Base-by-base conservation (phyloP, 73 alveolate species). In the Stentor roeselii region DNA sequence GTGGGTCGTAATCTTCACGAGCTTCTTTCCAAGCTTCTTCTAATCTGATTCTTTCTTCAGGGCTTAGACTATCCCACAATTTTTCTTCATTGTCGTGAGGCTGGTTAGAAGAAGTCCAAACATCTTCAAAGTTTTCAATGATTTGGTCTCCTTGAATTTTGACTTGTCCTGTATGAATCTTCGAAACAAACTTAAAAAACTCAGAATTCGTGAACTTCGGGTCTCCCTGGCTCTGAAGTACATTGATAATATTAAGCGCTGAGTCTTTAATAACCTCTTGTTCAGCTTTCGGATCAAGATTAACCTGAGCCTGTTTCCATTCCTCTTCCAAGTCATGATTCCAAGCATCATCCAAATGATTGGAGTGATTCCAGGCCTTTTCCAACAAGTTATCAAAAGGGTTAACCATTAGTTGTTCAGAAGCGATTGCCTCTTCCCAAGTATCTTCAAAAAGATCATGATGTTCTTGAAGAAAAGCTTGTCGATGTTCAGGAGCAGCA, bases 171-270 rank as follows among this genome's bases (percentile, higher is more conserved):
- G 88, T 83, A 76, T 89, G 83, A 3, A 92, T 89, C 34, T 89
- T 86, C 78, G 77, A 76, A 80, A 92, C 75, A 77, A 92, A 92
- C 37, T 82, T 39, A 31, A 86, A 60, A 87, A 92, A 92, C 78
- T 92, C 78, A 42, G 90, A 61, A 82, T 92, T 92, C 40, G 86
- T 39, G 89, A 86, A 83, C 75, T 89, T 92, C 36, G 94, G 95
- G 82, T 82, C 83, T 39, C 78, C 86, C 27, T 84, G 82, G 31
- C 60, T 15, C 31, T 75, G 59, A 31, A 92, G 36, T 6, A 42
- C 82, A 61, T 75, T 41, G 30, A 86, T 60, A 61, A 92, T 83
- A 38, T 78, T 61, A 3, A 83, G 77, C 11, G 95, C 59, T 0
- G 88, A 59, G 3, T 59, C 90, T 83, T 75, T 85, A 41, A 86